Conservation (phyloP, 1,284 basidiomycete genomes). For the Coniferiporia sulphurascens region DNA sequence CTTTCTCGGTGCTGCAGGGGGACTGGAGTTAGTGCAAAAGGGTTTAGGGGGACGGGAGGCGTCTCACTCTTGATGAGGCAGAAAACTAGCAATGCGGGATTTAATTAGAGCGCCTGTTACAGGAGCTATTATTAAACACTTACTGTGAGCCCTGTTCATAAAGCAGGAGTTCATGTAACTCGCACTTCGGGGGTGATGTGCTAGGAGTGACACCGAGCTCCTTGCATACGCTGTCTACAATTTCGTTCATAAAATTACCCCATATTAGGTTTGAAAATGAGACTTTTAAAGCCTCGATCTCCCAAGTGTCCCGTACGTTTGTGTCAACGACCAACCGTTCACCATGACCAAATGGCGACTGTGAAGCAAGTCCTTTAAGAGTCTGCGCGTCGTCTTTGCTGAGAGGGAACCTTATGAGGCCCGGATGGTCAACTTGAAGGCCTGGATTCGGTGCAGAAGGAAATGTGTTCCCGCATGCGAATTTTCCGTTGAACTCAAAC, state of each 20-base stretch:
- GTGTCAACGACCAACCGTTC: slow-evolving; percentile 33
- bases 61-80: slow-evolving; percentile 29
- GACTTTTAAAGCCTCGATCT: slow-evolving; percentile 25
- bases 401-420: slow-evolving; percentile 35
- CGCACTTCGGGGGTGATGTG: slow-evolving; percentile 28
- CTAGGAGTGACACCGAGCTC: slow-evolving; percentile 30
- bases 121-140: slow-evolving; percentile 17
- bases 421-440: slow-evolving; percentile 23
- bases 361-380: slow-evolving; percentile 28
- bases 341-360: slow-evolving; percentile 38
- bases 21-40: not conserved
- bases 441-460: slow-evolving; percentile 27
- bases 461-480: slow-evolving; percentile 19
- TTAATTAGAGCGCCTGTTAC: not conserved
- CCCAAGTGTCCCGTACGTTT: slow-evolving; percentile 38
- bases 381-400: slow-evolving; percentile 32
- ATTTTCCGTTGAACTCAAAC: slow-evolving; percentile 27
- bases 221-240: slow-evolving; percentile 29
- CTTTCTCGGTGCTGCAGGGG: slow-evolving; percentile 34
- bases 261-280: slow-evolving; percentile 34
- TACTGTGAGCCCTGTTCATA: slow-evolving; percentile 44
- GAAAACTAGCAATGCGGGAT: slow-evolving; percentile 19
- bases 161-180: slow-evolving; percentile 42
- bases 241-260: slow-evolving; percentile 26
- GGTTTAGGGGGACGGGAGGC: not conserved